Conservation (phyloP, 768 basidiomycete genomes). For the Nidularia sp. region DNA sequence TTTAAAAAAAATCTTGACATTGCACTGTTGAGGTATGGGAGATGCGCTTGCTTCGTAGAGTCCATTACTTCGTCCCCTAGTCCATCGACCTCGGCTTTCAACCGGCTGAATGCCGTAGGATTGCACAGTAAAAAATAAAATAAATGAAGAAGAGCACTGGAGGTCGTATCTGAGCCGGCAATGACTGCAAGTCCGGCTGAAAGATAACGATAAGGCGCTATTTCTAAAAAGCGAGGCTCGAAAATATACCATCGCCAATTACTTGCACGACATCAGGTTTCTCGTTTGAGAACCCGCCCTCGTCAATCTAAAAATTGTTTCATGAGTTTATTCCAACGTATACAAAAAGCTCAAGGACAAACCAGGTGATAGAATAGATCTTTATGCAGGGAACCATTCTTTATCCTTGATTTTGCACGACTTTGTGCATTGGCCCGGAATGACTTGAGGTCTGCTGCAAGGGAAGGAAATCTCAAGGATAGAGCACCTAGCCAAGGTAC, state of each 20-base stretch:
- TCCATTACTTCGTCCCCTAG: conserved; percentile 18
- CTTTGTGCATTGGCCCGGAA: conserved; percentile 35
- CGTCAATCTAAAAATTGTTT: too few species aligned
- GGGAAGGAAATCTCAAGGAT: conserved; percentile 26
- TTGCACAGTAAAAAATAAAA: conserved; percentile 29
- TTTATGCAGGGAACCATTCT: too few species aligned
- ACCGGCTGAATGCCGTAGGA: conserved; percentile 22
- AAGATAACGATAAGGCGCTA: not conserved
- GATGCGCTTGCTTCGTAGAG: conserved; percentile 18
- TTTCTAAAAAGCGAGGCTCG: not conserved
- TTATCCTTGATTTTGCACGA: conserved; percentile 17
- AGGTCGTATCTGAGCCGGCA: conserved; percentile 40
- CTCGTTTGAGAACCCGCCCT: not conserved
- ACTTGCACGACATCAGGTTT: conserved; percentile 22
- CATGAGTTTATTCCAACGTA: too few species aligned
- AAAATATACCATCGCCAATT: conserved; percentile 27
- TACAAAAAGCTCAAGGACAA: too few species aligned
- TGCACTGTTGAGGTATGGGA: conserved; percentile 31
- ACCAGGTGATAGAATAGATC: too few species aligned
- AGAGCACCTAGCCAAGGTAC: conserved; percentile 43
- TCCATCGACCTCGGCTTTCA: conserved; percentile 29
- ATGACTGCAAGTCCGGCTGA: conserved; percentile 28
- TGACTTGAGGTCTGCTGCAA: conserved; percentile 32
- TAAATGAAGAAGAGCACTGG: conserved; percentile 23
- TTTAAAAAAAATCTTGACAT: conserved; percentile 19